A percentile compares a stretch with the other conserved stretches of the same genome.
phyloP scores from a whole-genome alignment of 2,329 filamentous ascomycete species.

The Rhinocladiella mackenziei region DNA sequence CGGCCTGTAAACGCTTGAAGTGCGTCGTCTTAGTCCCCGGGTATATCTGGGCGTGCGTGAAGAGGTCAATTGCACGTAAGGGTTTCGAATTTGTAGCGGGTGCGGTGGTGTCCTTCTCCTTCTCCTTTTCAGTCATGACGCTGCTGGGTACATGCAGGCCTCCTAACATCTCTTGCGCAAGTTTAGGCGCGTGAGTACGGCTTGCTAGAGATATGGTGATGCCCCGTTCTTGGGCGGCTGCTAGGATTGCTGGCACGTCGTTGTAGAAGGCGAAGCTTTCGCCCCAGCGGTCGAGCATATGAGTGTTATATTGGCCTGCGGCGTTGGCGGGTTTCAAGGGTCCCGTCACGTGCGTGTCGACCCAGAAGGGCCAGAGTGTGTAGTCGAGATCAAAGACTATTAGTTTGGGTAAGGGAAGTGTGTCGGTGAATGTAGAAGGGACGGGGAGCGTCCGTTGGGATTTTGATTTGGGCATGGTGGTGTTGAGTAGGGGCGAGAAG shows the following conservation, averaged over 20 bases:
- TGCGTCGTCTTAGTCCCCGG: slow-evolving; percentile 81
- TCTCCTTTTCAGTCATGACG: slow-evolving; percentile 25
- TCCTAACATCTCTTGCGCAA: slow-evolving; percentile 76
- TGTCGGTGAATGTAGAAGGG: slow-evolving; percentile 55
- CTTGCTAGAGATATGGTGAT: slow-evolving; percentile 70
- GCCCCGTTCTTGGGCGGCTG: slow-evolving; percentile 52
- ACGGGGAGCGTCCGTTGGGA: slow-evolving; percentile 13
- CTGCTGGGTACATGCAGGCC: slow-evolving; percentile 59
- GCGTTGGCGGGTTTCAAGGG: slow-evolving; percentile 63
- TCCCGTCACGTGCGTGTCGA: slow-evolving; percentile 81
- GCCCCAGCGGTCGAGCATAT: slow-evolving; percentile 45
- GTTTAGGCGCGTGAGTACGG: slow-evolving; percentile 71
- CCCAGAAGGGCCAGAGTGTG: slow-evolving; percentile 98
- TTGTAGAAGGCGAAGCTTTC: slow-evolving; percentile 68
- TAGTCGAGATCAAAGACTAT: slow-evolving; percentile 96
- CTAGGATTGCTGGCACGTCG: slow-evolving; percentile 65
- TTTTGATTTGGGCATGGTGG: slow-evolving; percentile 2
- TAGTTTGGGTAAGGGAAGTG: slow-evolving; percentile 71
- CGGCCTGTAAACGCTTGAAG: slow-evolving; percentile 67
- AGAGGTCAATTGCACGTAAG: slow-evolving; percentile 48
- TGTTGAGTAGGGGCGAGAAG: background rate
- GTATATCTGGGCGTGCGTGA: slow-evolving; percentile 59
- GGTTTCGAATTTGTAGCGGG: slow-evolving; percentile 66
- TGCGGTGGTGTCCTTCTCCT: slow-evolving; percentile 42
- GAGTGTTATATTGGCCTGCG: slow-evolving; percentile 15